phyloP scores from a whole-genome alignment of 306 rosid genomes.

The Prunus kanzakura region DNA sequence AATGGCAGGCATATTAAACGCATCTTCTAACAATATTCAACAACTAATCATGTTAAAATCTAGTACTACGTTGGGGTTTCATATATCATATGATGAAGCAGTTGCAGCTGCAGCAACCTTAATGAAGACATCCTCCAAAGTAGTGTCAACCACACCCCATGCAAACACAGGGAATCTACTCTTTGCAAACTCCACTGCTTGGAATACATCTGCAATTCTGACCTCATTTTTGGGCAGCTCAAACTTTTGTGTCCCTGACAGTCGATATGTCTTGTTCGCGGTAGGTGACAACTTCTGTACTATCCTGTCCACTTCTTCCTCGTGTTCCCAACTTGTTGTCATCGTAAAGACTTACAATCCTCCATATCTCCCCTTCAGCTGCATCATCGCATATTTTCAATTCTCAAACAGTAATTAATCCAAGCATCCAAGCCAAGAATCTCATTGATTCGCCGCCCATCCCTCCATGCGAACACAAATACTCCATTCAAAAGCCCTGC shows the following conservation, averaged over 20 bases:
- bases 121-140: slow-evolving; percentile 78
- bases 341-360: slow-evolving; percentile 9
- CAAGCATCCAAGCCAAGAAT: no score
- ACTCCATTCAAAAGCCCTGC: no score
- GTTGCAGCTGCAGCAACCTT: slow-evolving; percentile 47
- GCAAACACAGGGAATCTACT: slow-evolving; percentile 70
- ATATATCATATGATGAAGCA: not conserved
- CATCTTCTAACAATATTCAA: not conserved
- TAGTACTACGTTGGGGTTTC: not conserved
- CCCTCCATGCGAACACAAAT: no score
- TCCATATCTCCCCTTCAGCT: slow-evolving; percentile 15
- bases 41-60: not conserved
- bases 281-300: not conserved
- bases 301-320: slow-evolving; percentile 7
- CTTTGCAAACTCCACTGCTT: slow-evolving; percentile 54
- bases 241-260: slow-evolving; percentile 14
- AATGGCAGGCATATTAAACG: not conserved
- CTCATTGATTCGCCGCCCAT: not conserved
- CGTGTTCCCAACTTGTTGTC: not conserved
- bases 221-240: slow-evolving; percentile 12
- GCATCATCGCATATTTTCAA: not conserved
- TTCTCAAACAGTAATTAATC: no score
- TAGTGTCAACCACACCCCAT: slow-evolving; percentile 84
- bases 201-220: slow-evolving; percentile 2
- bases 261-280: slow-evolving; percentile 1